A percentile compares a stretch with the other conserved stretches of the same genome.
Evolutionary conservation across 1,139 yeast species (phyloP).

Genomic region (Lodderomyces pseudojiufengensis): DNA sequence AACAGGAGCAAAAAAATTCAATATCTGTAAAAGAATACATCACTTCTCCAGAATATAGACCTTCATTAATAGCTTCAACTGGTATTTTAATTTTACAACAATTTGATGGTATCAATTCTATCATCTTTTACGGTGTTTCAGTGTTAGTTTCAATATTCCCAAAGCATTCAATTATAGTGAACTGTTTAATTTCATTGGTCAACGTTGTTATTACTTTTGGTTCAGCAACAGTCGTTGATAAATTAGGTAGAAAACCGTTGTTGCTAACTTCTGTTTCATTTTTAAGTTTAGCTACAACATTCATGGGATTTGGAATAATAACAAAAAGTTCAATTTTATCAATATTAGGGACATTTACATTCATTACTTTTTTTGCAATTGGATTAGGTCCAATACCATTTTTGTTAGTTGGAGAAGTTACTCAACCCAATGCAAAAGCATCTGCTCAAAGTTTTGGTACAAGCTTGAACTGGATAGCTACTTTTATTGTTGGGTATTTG

Average conservation of each 20-base stretch:
- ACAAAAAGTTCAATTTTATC: conserved; percentile 48
- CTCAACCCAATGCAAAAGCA: conserved; percentile 75
- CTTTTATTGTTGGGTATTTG: conserved; percentile 73
- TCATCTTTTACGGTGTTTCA: conserved; percentile 87
- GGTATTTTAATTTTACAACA: conserved; percentile 85
- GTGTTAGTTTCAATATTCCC: conserved; percentile 72
- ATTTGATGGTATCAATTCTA: conserved; percentile 87
- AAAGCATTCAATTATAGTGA: conserved; percentile 60
- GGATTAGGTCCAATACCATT: conserved; percentile 97
- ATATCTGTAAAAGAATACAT: conserved; percentile 44
- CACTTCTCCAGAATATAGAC: conserved; percentile 46
- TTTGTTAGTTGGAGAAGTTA: conserved; percentile 80
- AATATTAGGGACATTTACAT: conserved; percentile 63
- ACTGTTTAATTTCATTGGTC: conserved; percentile 68
- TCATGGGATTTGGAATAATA: conserved; percentile 66
- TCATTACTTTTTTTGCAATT: conserved; percentile 80
- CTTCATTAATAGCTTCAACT: conserved; percentile 64
- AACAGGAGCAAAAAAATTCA: conserved; percentile 12
- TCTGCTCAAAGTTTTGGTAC: conserved; percentile 93
- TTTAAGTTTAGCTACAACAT: conserved; percentile 65
- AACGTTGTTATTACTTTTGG: conserved; percentile 70
- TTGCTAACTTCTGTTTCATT: conserved; percentile 58
- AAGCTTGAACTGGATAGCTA: conserved; percentile 85
- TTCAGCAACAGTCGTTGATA: conserved; percentile 72
- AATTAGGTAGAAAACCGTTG: conserved; percentile 72